Conservation (phyloP, 2,329 filamentous ascomycete species). For the Lecanoromycetidae sp. region DNA sequence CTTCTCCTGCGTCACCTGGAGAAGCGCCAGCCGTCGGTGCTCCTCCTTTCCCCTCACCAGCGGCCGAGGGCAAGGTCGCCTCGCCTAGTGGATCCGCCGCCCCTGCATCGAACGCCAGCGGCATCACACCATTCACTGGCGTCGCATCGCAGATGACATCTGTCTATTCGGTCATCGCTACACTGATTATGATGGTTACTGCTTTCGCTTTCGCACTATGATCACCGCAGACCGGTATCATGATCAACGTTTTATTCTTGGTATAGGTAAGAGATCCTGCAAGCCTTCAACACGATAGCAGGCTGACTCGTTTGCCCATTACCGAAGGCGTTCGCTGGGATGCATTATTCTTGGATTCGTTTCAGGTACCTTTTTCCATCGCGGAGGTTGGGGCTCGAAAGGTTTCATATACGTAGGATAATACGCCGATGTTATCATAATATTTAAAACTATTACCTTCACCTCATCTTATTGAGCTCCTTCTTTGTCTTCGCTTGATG, state of each 20-base stretch:
- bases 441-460: conserved; percentile 11
- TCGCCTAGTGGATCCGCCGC: neutral
- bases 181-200: neutral
- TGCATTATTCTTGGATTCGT: conserved; percentile 1
- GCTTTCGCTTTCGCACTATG: conserved; percentile 7
- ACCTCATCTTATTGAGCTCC: neutral
- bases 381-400: conserved; percentile 73
- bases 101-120: neutral
- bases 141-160: neutral
- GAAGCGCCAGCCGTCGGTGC: neutral
- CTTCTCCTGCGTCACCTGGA: neutral
- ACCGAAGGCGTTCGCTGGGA: conserved; percentile 4
- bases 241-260: neutral
- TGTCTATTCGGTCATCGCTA: conserved; percentile 1
- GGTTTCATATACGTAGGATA: conserved; percentile 29
- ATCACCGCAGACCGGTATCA: neutral
- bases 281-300: neutral
- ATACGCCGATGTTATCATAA: conserved; percentile 10
- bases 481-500: neutral
- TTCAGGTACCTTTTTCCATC: conserved; percentile 39
- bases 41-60: neutral
- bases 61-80: neutral
- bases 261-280: neutral
- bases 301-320: neutral
- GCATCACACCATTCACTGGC: conserved; percentile 9